Conservation (phyloP, 108 stramenopile genomes). For the Pseudonitzschia delicatissima region DNA sequence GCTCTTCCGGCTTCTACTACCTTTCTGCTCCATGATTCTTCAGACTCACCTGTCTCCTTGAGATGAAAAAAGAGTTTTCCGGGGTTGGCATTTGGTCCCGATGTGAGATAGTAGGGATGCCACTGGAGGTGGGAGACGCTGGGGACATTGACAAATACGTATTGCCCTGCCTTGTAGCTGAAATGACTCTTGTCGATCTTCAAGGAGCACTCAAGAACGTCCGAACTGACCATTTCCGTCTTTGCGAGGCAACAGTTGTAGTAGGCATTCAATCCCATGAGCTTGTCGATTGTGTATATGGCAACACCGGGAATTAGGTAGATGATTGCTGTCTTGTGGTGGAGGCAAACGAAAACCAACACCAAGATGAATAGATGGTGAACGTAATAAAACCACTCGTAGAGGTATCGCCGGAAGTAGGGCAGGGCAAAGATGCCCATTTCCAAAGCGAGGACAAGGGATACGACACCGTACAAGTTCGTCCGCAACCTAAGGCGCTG, state of each 20-base stretch:
- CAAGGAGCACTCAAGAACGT: background rate
- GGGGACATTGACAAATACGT: conserved; percentile 5
- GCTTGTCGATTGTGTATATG: conserved; percentile 2
- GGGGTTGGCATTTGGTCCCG: background rate
- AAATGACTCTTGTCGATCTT: background rate
- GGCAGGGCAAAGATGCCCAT: background rate
- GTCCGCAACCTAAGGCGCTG: background rate
- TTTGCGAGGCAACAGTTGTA: background rate
- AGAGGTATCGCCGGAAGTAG: background rate
- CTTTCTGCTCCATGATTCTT: background rate
- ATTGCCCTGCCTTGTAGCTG: background rate
- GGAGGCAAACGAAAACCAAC: background rate
- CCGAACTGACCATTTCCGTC: background rate
- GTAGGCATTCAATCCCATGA: background rate
- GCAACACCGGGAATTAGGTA: conserved; percentile 4
- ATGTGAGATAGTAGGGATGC: conserved; percentile 5
- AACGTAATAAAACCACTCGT: conserved; percentile 1
- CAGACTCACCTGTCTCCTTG: background rate
- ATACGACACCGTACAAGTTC: background rate
- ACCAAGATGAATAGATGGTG: conserved; percentile 6
- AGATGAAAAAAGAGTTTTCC: conserved; percentile 1
- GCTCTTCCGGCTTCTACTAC: background rate
- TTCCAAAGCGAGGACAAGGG: background rate
- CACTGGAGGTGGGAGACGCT: background rate
- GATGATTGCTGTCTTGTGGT: background rate